These are phyloP conservation scores for Podila clonocystis DNA, from an alignment of 192 early-diverging fungal genomes.

Conservation along the genomic window DNA sequence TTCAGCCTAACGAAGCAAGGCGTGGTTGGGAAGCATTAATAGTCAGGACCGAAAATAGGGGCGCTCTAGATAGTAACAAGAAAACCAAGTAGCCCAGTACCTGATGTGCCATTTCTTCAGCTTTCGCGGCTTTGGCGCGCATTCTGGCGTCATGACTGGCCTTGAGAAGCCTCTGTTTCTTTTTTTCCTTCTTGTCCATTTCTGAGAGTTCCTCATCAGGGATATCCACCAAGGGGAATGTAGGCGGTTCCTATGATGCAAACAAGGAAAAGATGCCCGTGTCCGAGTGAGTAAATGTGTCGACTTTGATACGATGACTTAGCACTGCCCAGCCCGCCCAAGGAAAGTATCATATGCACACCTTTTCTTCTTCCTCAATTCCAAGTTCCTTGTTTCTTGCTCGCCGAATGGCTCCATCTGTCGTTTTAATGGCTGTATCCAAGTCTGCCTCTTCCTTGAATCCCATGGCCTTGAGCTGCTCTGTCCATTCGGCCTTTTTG, in stretches of 20 bases:
- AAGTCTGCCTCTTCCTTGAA: slow-evolving; percentile 78
- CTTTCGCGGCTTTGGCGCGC: slow-evolving; percentile 77
- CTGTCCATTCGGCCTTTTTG: slow-evolving; percentile 62
- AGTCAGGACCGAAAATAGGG: no score
- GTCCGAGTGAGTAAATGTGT: not conserved
- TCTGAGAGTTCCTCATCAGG: slow-evolving; percentile 85
- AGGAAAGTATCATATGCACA: not conserved
- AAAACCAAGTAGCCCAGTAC: slow-evolving; percentile 38
- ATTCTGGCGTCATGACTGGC: slow-evolving; percentile 81
- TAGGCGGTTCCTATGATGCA: slow-evolving; percentile 65
- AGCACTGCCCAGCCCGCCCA: not conserved
- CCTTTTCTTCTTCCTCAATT: slow-evolving; percentile 78
- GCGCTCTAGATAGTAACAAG: no score
- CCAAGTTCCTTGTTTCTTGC: slow-evolving; percentile 86
- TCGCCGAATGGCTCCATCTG: slow-evolving; percentile 71
- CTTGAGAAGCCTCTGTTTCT: slow-evolving; percentile 83
- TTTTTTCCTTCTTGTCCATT: slow-evolving; percentile 84
- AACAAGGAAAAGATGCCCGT: not conserved
- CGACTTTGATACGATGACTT: not conserved
- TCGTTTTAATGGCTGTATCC: slow-evolving; percentile 75
- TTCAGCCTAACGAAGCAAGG: slow-evolving; percentile 58
- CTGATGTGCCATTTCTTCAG: slow-evolving; percentile 70
- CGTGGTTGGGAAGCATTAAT: not conserved
- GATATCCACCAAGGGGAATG: slow-evolving; percentile 77
- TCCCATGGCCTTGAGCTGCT: slow-evolving; percentile 67